These are phyloP conservation scores for Leishmania tropica DNA, from an alignment of 208 protist species.

Conservation along the genomic window DNA sequence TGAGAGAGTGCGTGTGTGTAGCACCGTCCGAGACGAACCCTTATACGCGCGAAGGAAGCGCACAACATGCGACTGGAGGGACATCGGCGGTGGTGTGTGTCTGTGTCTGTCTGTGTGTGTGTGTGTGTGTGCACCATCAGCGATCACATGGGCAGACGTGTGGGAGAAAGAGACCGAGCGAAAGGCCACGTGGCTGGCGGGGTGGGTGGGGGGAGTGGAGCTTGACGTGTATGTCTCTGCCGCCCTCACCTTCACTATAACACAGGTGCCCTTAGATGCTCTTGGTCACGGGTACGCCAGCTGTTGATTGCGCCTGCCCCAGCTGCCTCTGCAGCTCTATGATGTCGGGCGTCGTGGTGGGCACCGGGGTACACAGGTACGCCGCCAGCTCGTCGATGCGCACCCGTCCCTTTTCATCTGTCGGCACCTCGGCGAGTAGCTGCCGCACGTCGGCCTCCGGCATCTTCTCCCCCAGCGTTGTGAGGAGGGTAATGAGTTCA, in stretches of 20 bases:
- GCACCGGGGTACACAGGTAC: slow-evolving; percentile 87
- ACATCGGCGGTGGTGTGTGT: background rate
- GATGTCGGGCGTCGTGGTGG: slow-evolving; percentile 87
- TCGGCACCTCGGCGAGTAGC: slow-evolving; percentile 76
- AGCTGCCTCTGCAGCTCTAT: slow-evolving; percentile 86
- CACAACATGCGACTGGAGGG: background rate
- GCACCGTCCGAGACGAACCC: background rate
- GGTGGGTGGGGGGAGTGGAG: background rate
- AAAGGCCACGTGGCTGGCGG: background rate
- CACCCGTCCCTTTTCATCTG: slow-evolving; percentile 75
- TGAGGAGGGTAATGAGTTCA: slow-evolving; percentile 85
- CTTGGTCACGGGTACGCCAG: background rate
- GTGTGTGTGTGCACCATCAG: background rate
- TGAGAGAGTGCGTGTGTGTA: background rate
- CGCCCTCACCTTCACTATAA: background rate
- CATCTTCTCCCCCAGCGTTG: slow-evolving; percentile 91
- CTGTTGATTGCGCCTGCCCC: slow-evolving; percentile 10
- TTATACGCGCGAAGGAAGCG: background rate
- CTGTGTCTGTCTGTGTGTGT: background rate
- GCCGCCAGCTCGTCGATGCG: slow-evolving; percentile 80
- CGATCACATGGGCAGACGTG: background rate
- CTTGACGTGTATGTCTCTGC: background rate
- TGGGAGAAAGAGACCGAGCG: slow-evolving; percentile 1
- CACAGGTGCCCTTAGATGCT: background rate
- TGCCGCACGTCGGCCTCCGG: slow-evolving; percentile 82